phyloP scores from a whole-genome alignment of 306 rosid species.

The Corylus avellana region DNA sequence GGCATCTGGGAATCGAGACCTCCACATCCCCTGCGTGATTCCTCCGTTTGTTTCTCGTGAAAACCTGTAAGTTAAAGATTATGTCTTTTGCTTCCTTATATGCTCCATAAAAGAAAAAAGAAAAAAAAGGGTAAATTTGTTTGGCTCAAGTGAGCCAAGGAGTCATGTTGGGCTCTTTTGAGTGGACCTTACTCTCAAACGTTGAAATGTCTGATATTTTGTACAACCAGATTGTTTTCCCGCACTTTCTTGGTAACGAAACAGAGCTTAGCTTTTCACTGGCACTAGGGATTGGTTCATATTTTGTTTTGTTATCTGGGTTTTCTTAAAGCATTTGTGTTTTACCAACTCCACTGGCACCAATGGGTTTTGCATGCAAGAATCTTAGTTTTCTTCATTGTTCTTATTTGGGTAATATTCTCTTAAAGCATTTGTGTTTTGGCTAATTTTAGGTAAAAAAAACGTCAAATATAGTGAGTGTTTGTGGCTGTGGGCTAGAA shows the following conservation, averaged over 20 bases:
- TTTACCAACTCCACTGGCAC: not conserved
- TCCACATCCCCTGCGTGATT: not conserved
- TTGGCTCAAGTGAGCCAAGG: not conserved
- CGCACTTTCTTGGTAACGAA: not conserved
- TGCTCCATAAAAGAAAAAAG: not conserved
- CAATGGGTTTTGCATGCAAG: not conserved
- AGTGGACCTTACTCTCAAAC: not conserved
- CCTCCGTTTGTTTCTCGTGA: constrained; percentile 15
- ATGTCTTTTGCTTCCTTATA: not conserved
- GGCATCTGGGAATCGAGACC: not conserved
- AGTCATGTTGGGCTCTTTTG: not conserved
- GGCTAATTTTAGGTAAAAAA: not conserved
- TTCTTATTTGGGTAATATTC: not conserved
- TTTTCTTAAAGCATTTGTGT: not conserved
- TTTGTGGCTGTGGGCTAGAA: no score
- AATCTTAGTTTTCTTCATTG: not conserved
- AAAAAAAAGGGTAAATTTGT: not conserved
- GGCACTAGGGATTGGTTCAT: not conserved
- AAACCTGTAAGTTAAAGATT: not conserved
- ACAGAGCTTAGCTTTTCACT: not conserved
- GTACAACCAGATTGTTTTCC: not conserved
- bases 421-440: not conserved
- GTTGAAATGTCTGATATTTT: not conserved
- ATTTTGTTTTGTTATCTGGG: not conserved
- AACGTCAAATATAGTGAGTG: no score